These are phyloP conservation scores for Diddensiella santjacobensis DNA, from an alignment of 805 yeast species.

Conservation along the genomic window DNA sequence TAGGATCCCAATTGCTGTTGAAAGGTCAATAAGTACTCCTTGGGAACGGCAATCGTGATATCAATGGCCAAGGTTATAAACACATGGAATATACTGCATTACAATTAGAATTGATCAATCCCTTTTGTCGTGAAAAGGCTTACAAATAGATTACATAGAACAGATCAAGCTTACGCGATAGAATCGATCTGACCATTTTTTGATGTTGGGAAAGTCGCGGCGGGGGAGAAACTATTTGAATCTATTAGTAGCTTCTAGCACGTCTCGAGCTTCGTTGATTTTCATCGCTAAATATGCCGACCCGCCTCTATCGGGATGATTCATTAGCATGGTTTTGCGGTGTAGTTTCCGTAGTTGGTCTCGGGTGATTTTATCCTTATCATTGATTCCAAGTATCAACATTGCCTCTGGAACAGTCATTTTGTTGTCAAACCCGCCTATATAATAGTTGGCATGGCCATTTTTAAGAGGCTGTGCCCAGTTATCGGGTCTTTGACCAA, in stretches of 20 bases:
- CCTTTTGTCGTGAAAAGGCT: slow-evolving; percentile 1
- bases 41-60: slow-evolving; percentile 65
- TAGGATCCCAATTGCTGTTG: slow-evolving; percentile 50
- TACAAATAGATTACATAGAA: slow-evolving; percentile 32
- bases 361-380: slow-evolving; percentile 36
- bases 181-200: slow-evolving; percentile 2
- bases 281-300: slow-evolving; percentile 85
- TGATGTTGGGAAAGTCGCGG: background rate
- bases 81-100: slow-evolving; percentile 51
- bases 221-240: background rate
- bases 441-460: slow-evolving; percentile 22
- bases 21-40: slow-evolving; percentile 41
- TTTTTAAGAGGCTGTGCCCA: slow-evolving; percentile 5
- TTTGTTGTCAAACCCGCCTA: slow-evolving; percentile 35
- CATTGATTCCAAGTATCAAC: slow-evolving; percentile 47
- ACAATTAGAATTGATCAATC: background rate
- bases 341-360: slow-evolving; percentile 72
- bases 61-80: slow-evolving; percentile 76
- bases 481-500: slow-evolving; percentile 18
- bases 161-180: slow-evolving; percentile 8
- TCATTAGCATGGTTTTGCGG: slow-evolving; percentile 77
- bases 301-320: slow-evolving; percentile 95
- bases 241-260: slow-evolving; percentile 42
- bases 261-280: slow-evolving; percentile 87
- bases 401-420: slow-evolving; percentile 54